phyloP scores from a whole-genome alignment of 495 filamentous ascomycete species.

The Neurospora sublineolata region DNA sequence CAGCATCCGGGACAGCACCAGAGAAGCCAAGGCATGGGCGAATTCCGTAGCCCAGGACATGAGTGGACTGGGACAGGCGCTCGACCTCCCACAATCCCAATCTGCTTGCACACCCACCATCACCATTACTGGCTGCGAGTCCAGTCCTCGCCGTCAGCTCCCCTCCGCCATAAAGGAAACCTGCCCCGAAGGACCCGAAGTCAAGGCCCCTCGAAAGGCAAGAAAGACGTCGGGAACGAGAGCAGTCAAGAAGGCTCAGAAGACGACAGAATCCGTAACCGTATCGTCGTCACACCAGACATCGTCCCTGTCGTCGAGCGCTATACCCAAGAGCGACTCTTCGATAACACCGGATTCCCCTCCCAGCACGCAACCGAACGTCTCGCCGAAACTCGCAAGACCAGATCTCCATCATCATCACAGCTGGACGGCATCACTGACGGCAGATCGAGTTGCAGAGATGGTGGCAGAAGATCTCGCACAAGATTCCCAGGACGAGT shows the following conservation, averaged over 20 bases:
- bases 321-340: slow-evolving; percentile 10
- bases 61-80: neutral
- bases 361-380: slow-evolving; percentile 21
- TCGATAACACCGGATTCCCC: slow-evolving; percentile 21
- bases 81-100: slow-evolving; percentile 5
- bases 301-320: slow-evolving; percentile 8
- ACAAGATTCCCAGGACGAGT: neutral
- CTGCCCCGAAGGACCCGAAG: slow-evolving; percentile 1
- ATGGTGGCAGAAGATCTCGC: neutral
- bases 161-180: neutral
- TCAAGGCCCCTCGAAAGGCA: neutral
- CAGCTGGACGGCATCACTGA: slow-evolving; percentile 1
- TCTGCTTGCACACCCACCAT: slow-evolving; percentile 44
- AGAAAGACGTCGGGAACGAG: neutral
- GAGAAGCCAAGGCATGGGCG: slow-evolving; percentile 5
- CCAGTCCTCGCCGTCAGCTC: slow-evolving; percentile 5
- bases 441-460: neutral
- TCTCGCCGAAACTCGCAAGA: slow-evolving; percentile 23
- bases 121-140: slow-evolving; percentile 44
- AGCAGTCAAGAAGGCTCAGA: neutral
- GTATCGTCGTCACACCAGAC: slow-evolving; percentile 1
- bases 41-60: neutral
- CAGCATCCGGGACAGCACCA: slow-evolving; percentile 2
- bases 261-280: neutral
- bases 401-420: slow-evolving; percentile 10